Base-by-base conservation (phyloP, 495 filamentous ascomycete genomes). In the Penicillium argentinense region DNA sequence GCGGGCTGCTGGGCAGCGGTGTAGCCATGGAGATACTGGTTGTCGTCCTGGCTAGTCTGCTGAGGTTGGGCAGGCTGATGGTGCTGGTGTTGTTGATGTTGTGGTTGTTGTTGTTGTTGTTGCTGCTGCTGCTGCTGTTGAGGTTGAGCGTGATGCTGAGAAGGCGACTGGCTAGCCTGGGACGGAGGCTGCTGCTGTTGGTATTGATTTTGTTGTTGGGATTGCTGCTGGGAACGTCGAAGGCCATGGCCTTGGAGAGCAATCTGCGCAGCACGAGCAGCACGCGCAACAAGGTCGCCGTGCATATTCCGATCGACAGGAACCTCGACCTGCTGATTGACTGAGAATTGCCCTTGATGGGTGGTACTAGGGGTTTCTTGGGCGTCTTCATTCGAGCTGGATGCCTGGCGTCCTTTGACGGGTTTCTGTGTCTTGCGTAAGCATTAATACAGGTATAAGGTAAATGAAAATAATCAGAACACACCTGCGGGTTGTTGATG, bases 401-500 rank as follows among this genome's bases (percentile, higher is more conserved):
- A 74, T 13, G 68, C 61, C 17, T 69, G 67, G 14, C 71, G 69
- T n/a, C 69, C 67, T 49, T 75, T 76, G 25, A 63, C 47, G 4
- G 54, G 41, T 47, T 74, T 76, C 52, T 74, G 70, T 37, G 60
- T 56, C 72, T 76, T 12, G 11, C 5, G 47, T 73, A 51, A 72
- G 59, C 38, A 48, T 36, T 21, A 25, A 28, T 14, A n/a, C 11
- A 19, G 16, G 39, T 13, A 2, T 13, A 29, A 19, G 17, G 11
- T 23, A 9, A 13, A 13, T 33, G n/a, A 6, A 5, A 21, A 26
- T 11, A n/a, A 0, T n/a, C 8, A 24, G 22, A 47, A 32, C 42
- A 24, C 46, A 82, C 79, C 59, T 74, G 66, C 58, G 70, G 66
- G 7, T 67, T 70, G 43, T 81, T 81, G 29, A 89, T 83, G 3